Evolutionary conservation across 1,284 basidiomycete species (phyloP), one percentile per base, ranked within the genome.

Genomic region (Ustilago trichophora): DNA sequence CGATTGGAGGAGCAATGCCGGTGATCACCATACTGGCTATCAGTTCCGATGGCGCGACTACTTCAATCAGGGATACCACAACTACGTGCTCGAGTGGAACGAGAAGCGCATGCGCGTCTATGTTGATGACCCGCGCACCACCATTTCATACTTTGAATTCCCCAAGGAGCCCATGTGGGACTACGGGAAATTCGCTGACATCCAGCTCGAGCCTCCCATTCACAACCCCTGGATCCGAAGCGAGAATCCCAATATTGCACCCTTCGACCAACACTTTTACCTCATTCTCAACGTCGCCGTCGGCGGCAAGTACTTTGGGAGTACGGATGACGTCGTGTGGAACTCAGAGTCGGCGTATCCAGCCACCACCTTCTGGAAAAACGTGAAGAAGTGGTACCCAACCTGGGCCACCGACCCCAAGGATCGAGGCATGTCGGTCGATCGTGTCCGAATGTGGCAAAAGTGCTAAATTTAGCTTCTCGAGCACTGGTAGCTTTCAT

Each of bases 191-290:
- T 93, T 92, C 90, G 0, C 38, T 84, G 33, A 87, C 87, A 24
- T 87, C 90, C 44, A 85, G 86, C 62, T 92, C 80, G 89, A 87
- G 6, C 86, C 75, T 87, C 6, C 84, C 89, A 18, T 93, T 90
- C 88, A 74, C 82, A 32, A 72, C 31, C 72, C 72, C 4, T 75
- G 72, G 72, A 45, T 46, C 4, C 35, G 43, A 22, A 50, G 53
- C 44, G 45, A 22, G 15, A 36, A 19, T 84, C 86, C 51, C 86
- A 86, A 36, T 84, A 78, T 78, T n/a, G 89, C 91, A 15, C 91
- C 91, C 4, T 93, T 93, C 78, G 91, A 93, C 82, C 88, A 91
- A 83, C 89, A 86, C 10, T 93, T 93, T 83, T 92, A 91, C 82
- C 83, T 93, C 38, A 87, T 91, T 67, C 82, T 93, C 75, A 86